A percentile compares a stretch with the other conserved stretches of the same genome.
These are phyloP conservation scores for Synchytrium microbalum DNA, from an alignment of 371 early-diverging fungal genomes.

Conservation along the genomic window DNA sequence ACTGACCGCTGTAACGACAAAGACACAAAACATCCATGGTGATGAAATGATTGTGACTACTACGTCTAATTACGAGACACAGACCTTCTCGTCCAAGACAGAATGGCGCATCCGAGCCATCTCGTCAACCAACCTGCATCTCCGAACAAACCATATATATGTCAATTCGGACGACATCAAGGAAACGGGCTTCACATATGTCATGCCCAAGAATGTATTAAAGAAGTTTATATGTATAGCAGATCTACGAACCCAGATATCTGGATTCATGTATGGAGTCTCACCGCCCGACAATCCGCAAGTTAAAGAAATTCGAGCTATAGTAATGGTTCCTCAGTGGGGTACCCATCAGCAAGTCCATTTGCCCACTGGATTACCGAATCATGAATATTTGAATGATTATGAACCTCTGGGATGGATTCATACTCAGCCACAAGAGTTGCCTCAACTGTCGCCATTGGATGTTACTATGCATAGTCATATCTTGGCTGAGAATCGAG, in stretches of 20 bases:
- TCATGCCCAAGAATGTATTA: constrained; percentile 93
- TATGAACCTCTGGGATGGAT: constrained; percentile 98
- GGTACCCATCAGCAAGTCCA: constrained; percentile 88
- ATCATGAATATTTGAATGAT: constrained; percentile 76
- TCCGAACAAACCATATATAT: constrained; percentile 94
- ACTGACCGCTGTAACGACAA: constrained; percentile 91
- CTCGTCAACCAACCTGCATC: constrained; percentile 84
- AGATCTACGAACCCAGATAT: constrained; percentile 91
- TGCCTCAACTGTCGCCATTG: constrained; percentile 83
- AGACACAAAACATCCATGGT: constrained; percentile 94
- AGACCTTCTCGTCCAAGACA: constrained; percentile 95
- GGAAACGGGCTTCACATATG: constrained; percentile 87
- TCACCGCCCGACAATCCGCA: constrained; percentile 87
- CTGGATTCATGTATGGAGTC: constrained; percentile 92
- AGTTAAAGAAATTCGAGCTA: constrained; percentile 90
- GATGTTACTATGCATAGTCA: constrained; percentile 87
- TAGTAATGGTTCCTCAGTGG: constrained; percentile 96
- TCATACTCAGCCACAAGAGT: constrained; percentile 92
- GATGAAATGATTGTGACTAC: constrained; percentile 97
- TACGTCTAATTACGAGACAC: constrained; percentile 93
- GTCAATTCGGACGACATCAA: constrained; percentile 91
- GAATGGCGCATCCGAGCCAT: constrained; percentile 98
- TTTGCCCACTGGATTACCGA: constrained; percentile 79
- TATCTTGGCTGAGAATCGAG: constrained; percentile 74
- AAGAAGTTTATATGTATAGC: constrained; percentile 91